Evolutionary conservation across 2,329 filamentous ascomycete genomes (phyloP), one percentile per base, ranked within the genome.

Genomic region (Aureobasidium musti): DNA sequence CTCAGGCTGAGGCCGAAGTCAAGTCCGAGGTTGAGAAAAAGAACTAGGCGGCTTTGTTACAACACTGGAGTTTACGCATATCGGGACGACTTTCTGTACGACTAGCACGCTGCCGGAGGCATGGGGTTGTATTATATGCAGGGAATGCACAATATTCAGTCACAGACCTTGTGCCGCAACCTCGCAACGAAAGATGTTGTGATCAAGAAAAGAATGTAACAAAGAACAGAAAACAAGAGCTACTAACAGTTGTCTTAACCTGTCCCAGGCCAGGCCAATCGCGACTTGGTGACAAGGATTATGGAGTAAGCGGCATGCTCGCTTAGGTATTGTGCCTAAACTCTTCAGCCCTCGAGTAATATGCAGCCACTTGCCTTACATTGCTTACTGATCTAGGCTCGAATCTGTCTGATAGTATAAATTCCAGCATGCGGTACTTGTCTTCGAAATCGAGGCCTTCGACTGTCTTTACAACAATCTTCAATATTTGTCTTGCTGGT

Each of bases 1-100:
- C 35, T 28, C 57, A 61, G 30, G 28, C 4, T 4, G 77, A 70
- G 43, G 33, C 26, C 26, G 21, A 59, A 23, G 53, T 63, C 59
- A 63, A 65, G 63, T 30, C 63, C 8, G 50, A 65, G 37, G 17
- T 35, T 3, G 60, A 56, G n/a, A 56, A 65, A n/a, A 54, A 65
- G 37, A 39, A 64, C 21, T 65, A 54, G 57, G 8, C 11, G 23
- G 21, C 28, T 21, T 37, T 14, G 10, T 30, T 6, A 17, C 5
- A 45, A 26, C 19, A 45, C 39, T 45, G 39, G 53, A 59, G 39
- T 59, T 28, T 11, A 19, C 10, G 33, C n/a, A 23, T 59, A 21
- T 59, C 8, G 33, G 17, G 30, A 33, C 21, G 13, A 3, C 56
- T 7, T 21, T 45, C 11, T 59, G 56, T 59, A 45, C 56, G 56